phyloP scores from a whole-genome alignment of 257 asterid species.

The Nicotiana undulata region DNA sequence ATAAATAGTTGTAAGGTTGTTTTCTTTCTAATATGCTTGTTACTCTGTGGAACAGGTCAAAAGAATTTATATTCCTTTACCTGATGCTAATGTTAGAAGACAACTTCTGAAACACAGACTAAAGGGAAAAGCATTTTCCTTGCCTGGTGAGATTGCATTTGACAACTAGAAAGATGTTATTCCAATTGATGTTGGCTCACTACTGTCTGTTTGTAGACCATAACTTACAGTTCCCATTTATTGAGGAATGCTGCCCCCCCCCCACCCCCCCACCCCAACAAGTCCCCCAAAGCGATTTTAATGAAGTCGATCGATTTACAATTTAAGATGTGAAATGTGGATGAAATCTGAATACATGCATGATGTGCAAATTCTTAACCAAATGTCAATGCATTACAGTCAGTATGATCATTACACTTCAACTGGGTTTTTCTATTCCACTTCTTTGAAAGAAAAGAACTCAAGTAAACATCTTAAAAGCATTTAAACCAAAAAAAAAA shows the following conservation, averaged over 20 bases:
- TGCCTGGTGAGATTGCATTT: slow-evolving; percentile 61
- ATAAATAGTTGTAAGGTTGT: not conserved
- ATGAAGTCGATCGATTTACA: not conserved
- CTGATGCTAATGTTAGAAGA: slow-evolving; percentile 77
- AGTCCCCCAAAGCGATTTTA: not conserved
- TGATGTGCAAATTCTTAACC: not conserved
- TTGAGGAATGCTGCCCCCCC: too few species aligned
- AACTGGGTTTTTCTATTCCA: too few species aligned
- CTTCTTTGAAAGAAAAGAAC: too few species aligned
- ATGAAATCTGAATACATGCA: not conserved
- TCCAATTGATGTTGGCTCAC: not conserved
- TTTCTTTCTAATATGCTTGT: slow-evolving; percentile 6
- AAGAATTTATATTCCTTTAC: slow-evolving; percentile 94
- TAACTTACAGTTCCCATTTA: not conserved
- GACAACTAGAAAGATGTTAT: not conserved
- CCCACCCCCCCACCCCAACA: not conserved
- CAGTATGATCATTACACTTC: too few species aligned
- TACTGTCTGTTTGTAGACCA: not conserved
- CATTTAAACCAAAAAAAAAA: not conserved
- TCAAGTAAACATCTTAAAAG: too few species aligned
- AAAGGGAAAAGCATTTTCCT: slow-evolving; percentile 70
- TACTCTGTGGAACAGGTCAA: slow-evolving; percentile 59
- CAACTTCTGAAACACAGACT: slow-evolving; percentile 84
- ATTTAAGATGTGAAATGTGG: not conserved
- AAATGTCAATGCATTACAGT: not conserved